These are phyloP conservation scores for Phytophthora melonis DNA, from an alignment of 352 stramenopile genomes.

Conservation along the genomic window DNA sequence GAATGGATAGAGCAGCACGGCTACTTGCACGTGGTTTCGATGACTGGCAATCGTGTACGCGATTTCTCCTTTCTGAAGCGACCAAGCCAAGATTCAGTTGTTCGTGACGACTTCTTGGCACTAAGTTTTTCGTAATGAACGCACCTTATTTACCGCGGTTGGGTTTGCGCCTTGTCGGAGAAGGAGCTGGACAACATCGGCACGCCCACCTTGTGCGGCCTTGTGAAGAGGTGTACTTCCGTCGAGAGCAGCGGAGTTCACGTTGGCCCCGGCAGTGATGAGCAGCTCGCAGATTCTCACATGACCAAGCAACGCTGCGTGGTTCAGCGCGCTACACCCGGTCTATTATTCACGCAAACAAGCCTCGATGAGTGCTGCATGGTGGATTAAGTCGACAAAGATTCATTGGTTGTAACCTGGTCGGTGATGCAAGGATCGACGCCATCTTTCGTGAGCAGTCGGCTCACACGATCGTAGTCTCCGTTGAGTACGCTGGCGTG, in stretches of 20 bases:
- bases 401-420: constrained; percentile 27
- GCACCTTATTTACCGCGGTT: constrained; percentile 33
- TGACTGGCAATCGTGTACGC: constrained; percentile 42
- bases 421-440: constrained; percentile 21
- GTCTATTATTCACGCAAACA: constrained; percentile 23
- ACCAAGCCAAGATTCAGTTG: neutral
- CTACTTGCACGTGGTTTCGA: constrained; percentile 46
- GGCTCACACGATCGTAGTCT: constrained; percentile 20
- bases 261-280: constrained; percentile 28
- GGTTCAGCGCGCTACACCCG: constrained; percentile 42
- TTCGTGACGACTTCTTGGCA: neutral
- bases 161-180: constrained; percentile 31
- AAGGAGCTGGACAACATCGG: constrained; percentile 34
- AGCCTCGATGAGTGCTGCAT: neutral
- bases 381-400: neutral
- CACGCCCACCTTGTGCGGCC: constrained; percentile 44
- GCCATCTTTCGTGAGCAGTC: constrained; percentile 24
- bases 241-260: constrained; percentile 24
- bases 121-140: neutral
- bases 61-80: constrained; percentile 36
- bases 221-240: constrained; percentile 50
- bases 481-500: constrained; percentile 46
- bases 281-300: constrained; percentile 40
- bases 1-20: constrained; percentile 34
- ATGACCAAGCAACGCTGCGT: constrained; percentile 48